These are phyloP conservation scores for Coniella lustricola DNA, from an alignment of 2,329 filamentous ascomycete species.

Conservation along the genomic window DNA sequence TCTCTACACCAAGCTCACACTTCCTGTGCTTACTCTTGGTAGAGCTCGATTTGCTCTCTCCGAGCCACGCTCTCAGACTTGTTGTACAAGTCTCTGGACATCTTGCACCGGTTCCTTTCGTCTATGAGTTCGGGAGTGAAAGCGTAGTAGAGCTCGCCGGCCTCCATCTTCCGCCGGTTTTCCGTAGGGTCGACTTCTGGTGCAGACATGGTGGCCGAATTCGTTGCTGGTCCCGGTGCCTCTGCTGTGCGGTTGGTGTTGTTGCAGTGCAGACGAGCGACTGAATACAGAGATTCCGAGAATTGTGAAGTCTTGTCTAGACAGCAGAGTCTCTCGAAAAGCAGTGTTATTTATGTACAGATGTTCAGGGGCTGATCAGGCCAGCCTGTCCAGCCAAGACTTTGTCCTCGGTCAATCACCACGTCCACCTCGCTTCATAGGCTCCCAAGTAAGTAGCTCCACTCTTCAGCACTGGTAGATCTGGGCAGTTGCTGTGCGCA, in stretches of 20 bases:
- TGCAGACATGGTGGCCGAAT: slow-evolving; percentile 5
- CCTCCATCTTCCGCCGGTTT: slow-evolving; percentile 50
- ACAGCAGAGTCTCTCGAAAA: no score
- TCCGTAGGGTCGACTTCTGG: slow-evolving; percentile 33
- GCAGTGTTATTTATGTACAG: no score
- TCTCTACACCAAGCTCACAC: neutral
- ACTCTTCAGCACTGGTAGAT: neutral
- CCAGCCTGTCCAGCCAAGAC: neutral
- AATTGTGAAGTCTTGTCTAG: no score
- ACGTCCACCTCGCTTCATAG: neutral
- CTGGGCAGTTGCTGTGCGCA: neutral
- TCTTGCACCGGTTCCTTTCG: slow-evolving; percentile 54
- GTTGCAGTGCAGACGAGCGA: no score
- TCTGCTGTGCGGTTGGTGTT: neutral
- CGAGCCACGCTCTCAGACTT: slow-evolving; percentile 51
- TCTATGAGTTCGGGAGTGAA: slow-evolving; percentile 63
- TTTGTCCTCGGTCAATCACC: neutral
- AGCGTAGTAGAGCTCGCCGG: slow-evolving; percentile 66
- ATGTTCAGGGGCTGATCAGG: neutral
- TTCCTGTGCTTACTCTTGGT: slow-evolving; percentile 52
- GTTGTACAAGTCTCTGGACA: slow-evolving; percentile 59
- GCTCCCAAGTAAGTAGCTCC: neutral
- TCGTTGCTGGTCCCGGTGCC: no score
- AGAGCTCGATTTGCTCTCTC: slow-evolving; percentile 58
- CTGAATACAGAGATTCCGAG: no score